These are phyloP conservation scores for Pisolithus tinctorius DNA, from an alignment of 768 basidiomycete genomes.

Conservation along the genomic window DNA sequence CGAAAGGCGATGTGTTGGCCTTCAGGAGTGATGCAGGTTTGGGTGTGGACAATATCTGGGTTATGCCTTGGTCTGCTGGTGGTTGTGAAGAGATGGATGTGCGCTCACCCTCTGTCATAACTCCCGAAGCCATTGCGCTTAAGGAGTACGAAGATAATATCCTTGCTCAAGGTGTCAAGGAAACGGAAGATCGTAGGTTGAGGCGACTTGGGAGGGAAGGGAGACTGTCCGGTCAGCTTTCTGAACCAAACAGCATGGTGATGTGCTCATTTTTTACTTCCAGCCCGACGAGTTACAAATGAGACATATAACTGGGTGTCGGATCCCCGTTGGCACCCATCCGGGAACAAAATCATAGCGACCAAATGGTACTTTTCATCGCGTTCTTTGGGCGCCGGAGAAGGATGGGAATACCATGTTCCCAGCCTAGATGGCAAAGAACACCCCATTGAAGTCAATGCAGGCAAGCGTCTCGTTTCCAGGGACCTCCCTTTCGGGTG, in stretches of 20 bases:
- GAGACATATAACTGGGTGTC: conserved; percentile 69
- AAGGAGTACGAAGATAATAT: conserved; percentile 40
- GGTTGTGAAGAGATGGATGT: conserved; percentile 61
- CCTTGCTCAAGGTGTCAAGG: conserved; percentile 43
- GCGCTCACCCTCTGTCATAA: conserved; percentile 28
- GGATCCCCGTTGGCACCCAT: conserved; percentile 66
- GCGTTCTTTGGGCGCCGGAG: conserved; percentile 63
- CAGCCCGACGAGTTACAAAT: conserved; percentile 52
- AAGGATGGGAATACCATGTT: conserved; percentile 63
- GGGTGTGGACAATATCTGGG: conserved; percentile 73
- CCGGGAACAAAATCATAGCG: conserved; percentile 54
- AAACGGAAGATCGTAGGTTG: conserved; percentile 40
- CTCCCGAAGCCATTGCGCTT: conserved; percentile 29
- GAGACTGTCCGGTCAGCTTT: conserved; percentile 36
- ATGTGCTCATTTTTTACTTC: neutral
- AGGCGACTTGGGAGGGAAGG: conserved; percentile 55
- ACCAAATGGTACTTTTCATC: conserved; percentile 71
- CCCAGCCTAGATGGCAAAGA: conserved; percentile 24
- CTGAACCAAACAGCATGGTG: neutral
- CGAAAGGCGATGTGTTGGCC: conserved; percentile 53
- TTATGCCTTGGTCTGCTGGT: conserved; percentile 45
- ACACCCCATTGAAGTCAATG: conserved; percentile 28
- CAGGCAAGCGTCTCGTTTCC: conserved; percentile 49
- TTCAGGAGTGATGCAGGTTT: conserved; percentile 69
- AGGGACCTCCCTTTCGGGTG: conserved; percentile 56